Evolutionary conservation across 2,329 filamentous ascomycete species (phyloP), one percentile per base, ranked within the genome.

Genomic region (Fusarium acutatum): DNA sequence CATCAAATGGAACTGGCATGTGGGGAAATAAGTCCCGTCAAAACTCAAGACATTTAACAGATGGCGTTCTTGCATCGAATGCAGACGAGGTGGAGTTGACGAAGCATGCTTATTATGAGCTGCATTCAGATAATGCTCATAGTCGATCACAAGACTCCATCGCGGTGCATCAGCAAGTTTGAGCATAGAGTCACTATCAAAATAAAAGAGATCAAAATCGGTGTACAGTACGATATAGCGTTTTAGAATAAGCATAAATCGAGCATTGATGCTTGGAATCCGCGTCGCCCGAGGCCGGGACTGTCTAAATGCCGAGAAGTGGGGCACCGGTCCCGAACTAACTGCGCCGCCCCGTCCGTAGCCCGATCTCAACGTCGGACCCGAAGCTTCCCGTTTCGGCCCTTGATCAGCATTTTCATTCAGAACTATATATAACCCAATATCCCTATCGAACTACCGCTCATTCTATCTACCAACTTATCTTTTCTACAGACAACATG

Each of bases 381-480:
- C 53, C 53, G 53, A 44, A 34, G 10, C 9, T 1, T 34, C 4
- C 6, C 30, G 14, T 12, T 32, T 46, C 28, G 53, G 38, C 2
- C 7, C 10, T 44, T 22, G 17, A 20, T 26, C 18, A 44, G 13
- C 28, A 26, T 15, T 15, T 15, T 9, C 14, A 1, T 5, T 7
- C 9, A 12, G 11, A 14, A 4, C 9, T 57, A 57, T 26, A 57
- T 17, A 34, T 13, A 6, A 1, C 4, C 18, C 20, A 5, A 3
- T 17, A 1, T 32, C 0, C 5, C 35, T 14, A 22, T 20, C 5
- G 1, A 9, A 24, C 2, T 6, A 6, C 0, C 4, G 7, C 22
- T 32, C 15, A 13, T 32, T 30, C 10, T 7, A 12, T 9, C 10
- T 4, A 13, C 1, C 28, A 49, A 18, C 5, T 2, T n/a, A 32